Evolutionary conservation across 2,329 filamentous ascomycete genomes (phyloP), one percentile per base, ranked within the genome.

Genomic region (Pleochaeta shiraiana): DNA sequence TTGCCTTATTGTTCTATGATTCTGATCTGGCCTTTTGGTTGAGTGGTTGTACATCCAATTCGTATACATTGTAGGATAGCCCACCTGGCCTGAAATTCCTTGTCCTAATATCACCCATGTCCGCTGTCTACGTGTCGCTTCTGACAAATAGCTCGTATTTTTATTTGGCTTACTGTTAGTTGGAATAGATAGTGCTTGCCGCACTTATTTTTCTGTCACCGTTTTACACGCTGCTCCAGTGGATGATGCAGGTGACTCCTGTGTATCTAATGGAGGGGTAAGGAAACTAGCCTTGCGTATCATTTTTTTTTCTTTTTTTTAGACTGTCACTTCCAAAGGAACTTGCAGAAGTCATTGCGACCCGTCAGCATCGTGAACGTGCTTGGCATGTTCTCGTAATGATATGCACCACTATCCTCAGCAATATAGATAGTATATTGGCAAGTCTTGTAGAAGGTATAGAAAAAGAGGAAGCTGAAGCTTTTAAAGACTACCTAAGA

Each of bases 281-380:
- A 30, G 26, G 31, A 33, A 60, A 19, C 21, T 60, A 12, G 28
- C 16, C 24, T 26, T 60, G 21, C 55, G 26, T 9, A 60, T 60
- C 55, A 60, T 60, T 19, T 60, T 21, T 19, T 60, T 21, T 60
- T 60, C 55, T 28, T 60, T 60, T 60, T 60, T 30, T 37, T 60
- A 26, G 30, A 37, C 16, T 9, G 34, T 50, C 21, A n/a, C 45
- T 50, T 19, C 37, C 9, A 9, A 43, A 43, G 19, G 37, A 43
- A 43, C 37, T 43, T 19, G 37, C 37, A 9, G 9, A 43, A 43
- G 19, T 43, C 19, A 43, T 43, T 43, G 37, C 9, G 19, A 19
- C 9, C 9, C 19, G 37, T 9, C 19, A 43, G 37, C 37, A 9
- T 43, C 37, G 37, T 19, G 9, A 43, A 43, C 37, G 9, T 9